Evolutionary conservation across 2,329 filamentous ascomycete genomes (phyloP), one percentile per base, ranked within the genome.

Genomic region (Karstenula rhodostoma): DNA sequence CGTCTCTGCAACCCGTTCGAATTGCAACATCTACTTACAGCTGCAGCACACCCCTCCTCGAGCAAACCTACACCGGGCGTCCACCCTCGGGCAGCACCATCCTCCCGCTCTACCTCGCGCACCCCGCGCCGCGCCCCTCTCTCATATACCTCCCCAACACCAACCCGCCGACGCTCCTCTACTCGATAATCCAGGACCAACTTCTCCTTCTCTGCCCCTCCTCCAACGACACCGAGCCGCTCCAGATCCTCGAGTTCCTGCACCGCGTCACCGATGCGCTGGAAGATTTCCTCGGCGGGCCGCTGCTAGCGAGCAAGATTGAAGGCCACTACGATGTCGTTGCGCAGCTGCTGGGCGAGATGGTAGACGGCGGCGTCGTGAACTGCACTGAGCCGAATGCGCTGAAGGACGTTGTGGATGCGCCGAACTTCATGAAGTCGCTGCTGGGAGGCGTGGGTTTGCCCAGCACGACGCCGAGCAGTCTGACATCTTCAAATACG

Each of bases 321-420:
- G 93, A 97, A 78, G 86, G 84, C 67, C 93, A 88, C 78, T 98
- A 98, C 79, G 92, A 98, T 86, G 90, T 98, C 29, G 91, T 96
- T 35, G 94, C 94, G 19, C 95, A 99, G 80, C 82, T 99, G 27
- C 84, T 98, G 60, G 92, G 89, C 63, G 95, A 99, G 80, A 96
- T 99, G 91, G 97, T 95, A 76, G 95, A 99, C 83, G 92, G 89
- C 43, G 95, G 95, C 17, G 86, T 89, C n/a, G 86, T 97, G 37
- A 91, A 87, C 72, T 96, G 93, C 58, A 97, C 94, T 1, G 95
- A 99, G 77, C 91, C 92, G 10, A 98, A 99, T 82, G 92, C 94
- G 22, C 80, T 99, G 72, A 87, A 93, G 70, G 95, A 99, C 75
- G 84, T 94, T 15, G 93, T 99, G 15, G 94, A 97, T 76, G 92